A percentile compares a stretch with the other conserved stretches of the same genome.
phyloP scores from a whole-genome alignment of 306 rosid genomes.

The Cucumis cinereus region DNA sequence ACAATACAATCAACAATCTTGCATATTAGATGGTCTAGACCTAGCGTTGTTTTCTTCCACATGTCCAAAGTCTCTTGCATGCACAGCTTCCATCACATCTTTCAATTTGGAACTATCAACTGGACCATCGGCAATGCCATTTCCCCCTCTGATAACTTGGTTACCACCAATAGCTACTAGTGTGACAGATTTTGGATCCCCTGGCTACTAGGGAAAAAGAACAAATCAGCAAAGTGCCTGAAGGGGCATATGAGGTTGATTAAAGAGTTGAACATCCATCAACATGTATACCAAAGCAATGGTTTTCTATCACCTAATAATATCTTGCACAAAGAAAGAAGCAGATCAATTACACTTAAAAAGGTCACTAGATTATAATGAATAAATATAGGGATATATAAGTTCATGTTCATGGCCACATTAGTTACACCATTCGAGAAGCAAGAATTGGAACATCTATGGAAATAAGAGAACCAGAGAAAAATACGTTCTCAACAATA shows the following conservation, averaged over 20 bases:
- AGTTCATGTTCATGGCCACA: not conserved
- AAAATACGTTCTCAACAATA: not conserved
- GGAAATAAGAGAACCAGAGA: not conserved
- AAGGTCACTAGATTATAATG: not conserved
- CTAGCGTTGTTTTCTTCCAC: conserved; percentile 47
- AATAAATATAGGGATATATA: not conserved
- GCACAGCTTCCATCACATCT: conserved; percentile 41
- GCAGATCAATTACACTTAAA: not conserved
- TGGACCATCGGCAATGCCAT: conserved; percentile 54
- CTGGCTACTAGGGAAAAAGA: conserved; percentile 49
- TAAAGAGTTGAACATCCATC: not conserved
- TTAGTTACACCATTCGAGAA: not conserved
- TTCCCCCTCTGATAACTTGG: conserved; percentile 78
- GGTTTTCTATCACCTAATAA: not conserved
- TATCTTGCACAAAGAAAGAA: not conserved
- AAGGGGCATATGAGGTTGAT: not conserved
- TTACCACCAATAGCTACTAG: conserved; percentile 82
- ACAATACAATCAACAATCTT: conserved; percentile 8
- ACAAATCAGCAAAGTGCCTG: conserved; percentile 13
- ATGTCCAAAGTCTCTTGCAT: conserved; percentile 27
- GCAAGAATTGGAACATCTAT: not conserved
- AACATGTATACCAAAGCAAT: not conserved
- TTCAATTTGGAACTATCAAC: conserved; percentile 31
- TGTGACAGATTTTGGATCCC: conserved; percentile 51
- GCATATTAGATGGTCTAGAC: conserved; percentile 25